Percentiles rank a stretch among this genome's conserved stretches.
Conservation (phyloP, 2,329 filamentous ascomycete species). For the Hypoxylon sp. region DNA sequence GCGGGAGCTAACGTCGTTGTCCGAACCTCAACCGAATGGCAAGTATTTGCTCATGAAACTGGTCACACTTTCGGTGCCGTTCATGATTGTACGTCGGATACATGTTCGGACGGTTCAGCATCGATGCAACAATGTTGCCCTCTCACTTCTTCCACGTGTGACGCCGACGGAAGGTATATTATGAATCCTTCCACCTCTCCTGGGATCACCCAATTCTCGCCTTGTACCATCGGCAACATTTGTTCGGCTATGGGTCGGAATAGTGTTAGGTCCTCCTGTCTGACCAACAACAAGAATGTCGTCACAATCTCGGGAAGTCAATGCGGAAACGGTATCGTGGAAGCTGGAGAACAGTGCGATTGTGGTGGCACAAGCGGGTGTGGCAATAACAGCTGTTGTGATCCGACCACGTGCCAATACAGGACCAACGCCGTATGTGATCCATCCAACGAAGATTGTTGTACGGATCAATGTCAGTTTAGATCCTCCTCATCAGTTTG, state of each 20-base stretch:
- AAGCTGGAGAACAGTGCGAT: constrained; percentile 94
- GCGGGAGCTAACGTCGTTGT: constrained; percentile 92
- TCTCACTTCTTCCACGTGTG: constrained; percentile 74
- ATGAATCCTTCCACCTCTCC: constrained; percentile 93
- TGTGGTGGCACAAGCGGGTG: constrained; percentile 85
- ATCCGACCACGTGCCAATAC: constrained; percentile 90
- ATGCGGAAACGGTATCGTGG: constrained; percentile 98
- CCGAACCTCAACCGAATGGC: constrained; percentile 87
- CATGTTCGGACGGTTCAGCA: constrained; percentile 74
- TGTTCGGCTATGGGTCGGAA: constrained; percentile 86
- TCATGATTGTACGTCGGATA: constrained; percentile 84
- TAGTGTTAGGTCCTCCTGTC: constrained; percentile 81
- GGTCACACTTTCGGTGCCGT: constrained; percentile 97
- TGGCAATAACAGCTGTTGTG: constrained; percentile 83
- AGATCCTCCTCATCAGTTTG: constrained; percentile 80
- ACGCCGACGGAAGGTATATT: constrained; percentile 85
- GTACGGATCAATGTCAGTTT: constrained; percentile 76
- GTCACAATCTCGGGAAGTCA: constrained; percentile 84
- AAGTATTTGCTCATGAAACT: constrained; percentile 94
- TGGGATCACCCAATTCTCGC: constrained; percentile 84
- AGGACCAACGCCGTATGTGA: constrained; percentile 82
- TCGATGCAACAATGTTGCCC: constrained; percentile 80
- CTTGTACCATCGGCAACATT: constrained; percentile 93
- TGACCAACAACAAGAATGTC: constrained; percentile 89
- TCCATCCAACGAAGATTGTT: constrained; percentile 85